Conservation (phyloP, 495 filamentous ascomycete genomes). For the Xanthoparmelia taractica region DNA sequence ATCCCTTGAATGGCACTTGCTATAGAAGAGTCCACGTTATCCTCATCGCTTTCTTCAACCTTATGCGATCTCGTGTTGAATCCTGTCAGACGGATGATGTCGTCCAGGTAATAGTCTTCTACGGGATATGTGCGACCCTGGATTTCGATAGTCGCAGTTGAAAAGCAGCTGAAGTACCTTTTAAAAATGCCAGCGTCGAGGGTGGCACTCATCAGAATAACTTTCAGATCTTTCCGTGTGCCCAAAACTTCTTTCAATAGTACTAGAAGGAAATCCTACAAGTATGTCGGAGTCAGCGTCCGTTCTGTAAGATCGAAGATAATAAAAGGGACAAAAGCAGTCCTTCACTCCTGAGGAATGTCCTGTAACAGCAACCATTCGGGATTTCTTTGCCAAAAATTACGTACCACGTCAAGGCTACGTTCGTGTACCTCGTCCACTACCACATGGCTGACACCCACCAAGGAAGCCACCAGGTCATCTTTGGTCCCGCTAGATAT, state of each 20-base stretch:
- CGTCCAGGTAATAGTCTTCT: conserved; percentile 81
- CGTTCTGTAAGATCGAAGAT: not conserved
- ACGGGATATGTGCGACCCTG: conserved; percentile 85
- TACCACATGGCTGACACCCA: conserved; percentile 88
- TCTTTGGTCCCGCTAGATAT: conserved; percentile 69
- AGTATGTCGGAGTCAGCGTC: not conserved
- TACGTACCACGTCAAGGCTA: conserved; percentile 64
- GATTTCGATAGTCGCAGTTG: conserved; percentile 74
- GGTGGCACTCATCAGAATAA: conserved; percentile 97
- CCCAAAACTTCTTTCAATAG: conserved; percentile 78
- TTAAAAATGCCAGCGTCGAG: conserved; percentile 84
- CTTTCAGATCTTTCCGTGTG: conserved; percentile 71
- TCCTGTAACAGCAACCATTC: not conserved
- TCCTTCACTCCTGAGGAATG: not conserved
- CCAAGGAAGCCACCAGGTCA: conserved; percentile 69
- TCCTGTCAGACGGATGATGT: conserved; percentile 71
- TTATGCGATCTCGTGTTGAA: conserved; percentile 49
- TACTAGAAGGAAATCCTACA: conserved; percentile 72
- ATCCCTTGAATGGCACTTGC: conserved; percentile 63
- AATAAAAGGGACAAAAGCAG: not conserved
- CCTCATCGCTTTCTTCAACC: conserved; percentile 32
- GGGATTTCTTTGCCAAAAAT: not conserved
- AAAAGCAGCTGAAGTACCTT: conserved; percentile 64
- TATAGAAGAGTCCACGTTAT: conserved; percentile 42
- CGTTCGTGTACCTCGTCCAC: conserved; percentile 97